Evolutionary conservation across 148 eudicot species (phyloP).

Genomic region (Hydrangea macrophylla): DNA sequence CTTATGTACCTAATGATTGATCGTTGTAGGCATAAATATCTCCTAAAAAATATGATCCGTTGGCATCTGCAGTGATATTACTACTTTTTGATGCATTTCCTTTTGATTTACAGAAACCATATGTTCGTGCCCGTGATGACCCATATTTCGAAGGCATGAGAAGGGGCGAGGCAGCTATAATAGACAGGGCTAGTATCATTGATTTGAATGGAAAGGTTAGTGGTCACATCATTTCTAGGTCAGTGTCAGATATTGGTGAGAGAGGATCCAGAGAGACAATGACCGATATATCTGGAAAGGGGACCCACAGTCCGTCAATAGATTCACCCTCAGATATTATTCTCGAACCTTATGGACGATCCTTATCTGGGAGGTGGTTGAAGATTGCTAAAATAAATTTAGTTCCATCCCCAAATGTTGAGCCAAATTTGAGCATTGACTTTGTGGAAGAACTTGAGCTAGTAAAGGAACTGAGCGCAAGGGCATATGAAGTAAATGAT

Average conservation of each 20-base stretch:
- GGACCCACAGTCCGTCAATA: constrained; percentile 12
- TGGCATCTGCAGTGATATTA: too few species aligned
- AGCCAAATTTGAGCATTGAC: constrained; percentile 14
- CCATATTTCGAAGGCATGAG: constrained; percentile 45
- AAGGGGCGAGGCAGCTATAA: constrained; percentile 27
- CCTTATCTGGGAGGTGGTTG: constrained; percentile 29
- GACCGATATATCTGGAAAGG: constrained; percentile 12
- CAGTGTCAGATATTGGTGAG: constrained; percentile 32
- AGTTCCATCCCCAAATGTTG: constrained; percentile 13
- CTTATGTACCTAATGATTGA: too few species aligned
- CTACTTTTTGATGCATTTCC: neutral
- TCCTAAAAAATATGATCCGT: too few species aligned
- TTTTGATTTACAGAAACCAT: constrained; percentile 25
- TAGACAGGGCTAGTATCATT: constrained; percentile 10
- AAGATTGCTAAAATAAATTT: constrained; percentile 9
- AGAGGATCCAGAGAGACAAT: constrained; percentile 11
- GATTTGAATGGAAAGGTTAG: constrained; percentile 17
- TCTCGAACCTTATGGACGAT: constrained; percentile 21
- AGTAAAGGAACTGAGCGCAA: constrained; percentile 13
- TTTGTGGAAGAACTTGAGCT: constrained; percentile 13
- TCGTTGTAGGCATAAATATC: too few species aligned
- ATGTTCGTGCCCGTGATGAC: constrained; percentile 35
- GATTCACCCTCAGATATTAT: constrained; percentile 20
- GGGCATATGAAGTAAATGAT: constrained; percentile 14
- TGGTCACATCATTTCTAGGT: constrained; percentile 13